Evolutionary conservation across 228 moss, liverwort and hornwort genomes (phyloP).

Genomic region (Sphagnum fallax): DNA sequence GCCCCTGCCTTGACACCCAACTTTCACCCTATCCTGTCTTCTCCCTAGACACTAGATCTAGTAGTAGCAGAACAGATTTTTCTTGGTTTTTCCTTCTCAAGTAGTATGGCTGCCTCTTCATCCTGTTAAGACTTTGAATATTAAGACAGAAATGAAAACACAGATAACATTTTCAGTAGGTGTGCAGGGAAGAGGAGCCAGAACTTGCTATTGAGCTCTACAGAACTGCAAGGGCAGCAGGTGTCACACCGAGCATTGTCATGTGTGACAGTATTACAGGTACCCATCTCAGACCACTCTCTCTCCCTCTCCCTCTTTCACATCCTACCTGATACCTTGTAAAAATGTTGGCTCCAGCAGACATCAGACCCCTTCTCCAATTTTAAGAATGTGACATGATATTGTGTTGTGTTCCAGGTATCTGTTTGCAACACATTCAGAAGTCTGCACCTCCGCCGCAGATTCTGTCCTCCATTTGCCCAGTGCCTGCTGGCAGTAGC

Average conservation of each 20-base stretch:
- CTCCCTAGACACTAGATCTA: too few relatives aligned
- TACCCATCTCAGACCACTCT: conserved; percentile 9
- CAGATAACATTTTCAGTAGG: conserved; percentile 1
- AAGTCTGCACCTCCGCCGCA: conserved; percentile 34
- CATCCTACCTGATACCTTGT: neutral
- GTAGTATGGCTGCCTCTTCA: too few relatives aligned
- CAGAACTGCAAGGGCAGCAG: conserved; percentile 65
- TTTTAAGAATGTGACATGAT: neutral
- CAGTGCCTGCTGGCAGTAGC: conserved; percentile 42
- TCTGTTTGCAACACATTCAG: conserved; percentile 70
- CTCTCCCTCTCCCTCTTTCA: neutral
- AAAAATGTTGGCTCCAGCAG: neutral
- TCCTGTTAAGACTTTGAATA: too few relatives aligned
- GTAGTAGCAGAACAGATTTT: too few relatives aligned
- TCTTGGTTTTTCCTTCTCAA: too few relatives aligned
- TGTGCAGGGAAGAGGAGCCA: conserved; percentile 68
- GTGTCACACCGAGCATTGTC: conserved; percentile 65
- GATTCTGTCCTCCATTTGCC: conserved; percentile 52
- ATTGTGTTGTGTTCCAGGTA: conserved; percentile 22
- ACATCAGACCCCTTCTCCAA: neutral
- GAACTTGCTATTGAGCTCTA: conserved; percentile 76
- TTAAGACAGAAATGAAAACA: too few relatives aligned
- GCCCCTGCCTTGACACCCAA: neutral
- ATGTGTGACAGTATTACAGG: conserved; percentile 91
- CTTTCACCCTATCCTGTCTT: neutral